phyloP scores from a whole-genome alignment of 495 filamentous ascomycete genomes.

The Xylaria grammica region DNA sequence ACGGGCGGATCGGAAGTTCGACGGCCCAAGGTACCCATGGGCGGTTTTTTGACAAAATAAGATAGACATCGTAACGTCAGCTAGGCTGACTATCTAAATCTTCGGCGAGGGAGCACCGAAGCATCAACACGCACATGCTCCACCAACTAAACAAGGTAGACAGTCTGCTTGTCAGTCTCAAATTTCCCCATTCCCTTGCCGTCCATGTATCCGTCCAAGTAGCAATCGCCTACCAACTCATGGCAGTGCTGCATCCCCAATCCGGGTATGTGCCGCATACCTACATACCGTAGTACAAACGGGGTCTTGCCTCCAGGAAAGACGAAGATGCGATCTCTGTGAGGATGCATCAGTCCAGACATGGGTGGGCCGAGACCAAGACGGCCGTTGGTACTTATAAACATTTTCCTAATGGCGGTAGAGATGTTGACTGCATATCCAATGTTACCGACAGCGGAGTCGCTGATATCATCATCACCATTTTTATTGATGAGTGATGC shows the following conservation, averaged over 20 bases:
- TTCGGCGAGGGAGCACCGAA: too few species aligned
- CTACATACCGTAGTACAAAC: slow-evolving; percentile 12
- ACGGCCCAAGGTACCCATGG: too few species aligned
- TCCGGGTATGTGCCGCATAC: neutral
- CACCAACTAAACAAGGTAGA: neutral
- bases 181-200: neutral
- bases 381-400: neutral
- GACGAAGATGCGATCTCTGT: slow-evolving; percentile 16
- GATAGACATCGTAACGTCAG: too few species aligned
- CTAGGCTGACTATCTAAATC: too few species aligned
- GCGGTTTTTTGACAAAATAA: too few species aligned
- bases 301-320: slow-evolving; percentile 16
- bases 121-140: too few species aligned
- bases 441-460: neutral
- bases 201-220: neutral
- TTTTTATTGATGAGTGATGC: neutral
- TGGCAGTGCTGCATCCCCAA: slow-evolving; percentile 1
- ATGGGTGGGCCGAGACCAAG: neutral
- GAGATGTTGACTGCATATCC: slow-evolving; percentile 7
- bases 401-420: neutral
- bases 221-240: neutral
- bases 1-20: too few species aligned
- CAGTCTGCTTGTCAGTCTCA: neutral
- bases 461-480: neutral
- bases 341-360: neutral